Conservation (phyloP, 805 yeast species). For the Cyberlindnera amylophila region DNA sequence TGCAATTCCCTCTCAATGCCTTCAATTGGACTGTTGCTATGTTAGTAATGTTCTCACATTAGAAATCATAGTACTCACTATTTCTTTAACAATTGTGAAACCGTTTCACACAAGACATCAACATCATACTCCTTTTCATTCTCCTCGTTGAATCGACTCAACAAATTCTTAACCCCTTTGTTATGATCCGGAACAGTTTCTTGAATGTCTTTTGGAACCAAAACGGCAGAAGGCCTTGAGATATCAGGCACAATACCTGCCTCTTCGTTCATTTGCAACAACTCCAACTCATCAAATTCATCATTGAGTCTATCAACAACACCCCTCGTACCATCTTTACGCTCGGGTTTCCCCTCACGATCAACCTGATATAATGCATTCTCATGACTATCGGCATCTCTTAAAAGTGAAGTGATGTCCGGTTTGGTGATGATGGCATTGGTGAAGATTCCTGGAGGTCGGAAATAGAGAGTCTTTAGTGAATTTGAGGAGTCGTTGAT, state of each 20-base stretch:
- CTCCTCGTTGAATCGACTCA: constrained; percentile 31
- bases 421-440: constrained; percentile 55
- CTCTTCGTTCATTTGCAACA: constrained; percentile 17
- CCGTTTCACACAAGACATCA: constrained; percentile 41
- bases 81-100: constrained; percentile 32
- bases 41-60: constrained; percentile 5
- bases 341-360: constrained; percentile 34
- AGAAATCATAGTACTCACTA: constrained; percentile 15
- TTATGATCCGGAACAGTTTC: constrained; percentile 15
- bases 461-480: constrained; percentile 38
- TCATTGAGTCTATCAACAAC: constrained; percentile 33
- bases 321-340: constrained; percentile 49
- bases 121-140: constrained; percentile 34
- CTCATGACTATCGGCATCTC: constrained; percentile 56
- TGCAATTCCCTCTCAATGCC: constrained; percentile 31
- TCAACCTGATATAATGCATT: constrained; percentile 45
- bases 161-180: constrained; percentile 31
- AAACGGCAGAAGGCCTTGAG: constrained; percentile 19
- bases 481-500: constrained; percentile 19
- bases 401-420: constrained; percentile 50
- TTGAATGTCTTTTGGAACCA: constrained; percentile 22
- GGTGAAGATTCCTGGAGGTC: constrained; percentile 59
- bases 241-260: constrained; percentile 11
- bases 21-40: constrained; percentile 31
- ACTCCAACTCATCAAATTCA: constrained; percentile 31